Conservation (phyloP, 106 monocot species). For the Dendrobium chrysotoxum region DNA sequence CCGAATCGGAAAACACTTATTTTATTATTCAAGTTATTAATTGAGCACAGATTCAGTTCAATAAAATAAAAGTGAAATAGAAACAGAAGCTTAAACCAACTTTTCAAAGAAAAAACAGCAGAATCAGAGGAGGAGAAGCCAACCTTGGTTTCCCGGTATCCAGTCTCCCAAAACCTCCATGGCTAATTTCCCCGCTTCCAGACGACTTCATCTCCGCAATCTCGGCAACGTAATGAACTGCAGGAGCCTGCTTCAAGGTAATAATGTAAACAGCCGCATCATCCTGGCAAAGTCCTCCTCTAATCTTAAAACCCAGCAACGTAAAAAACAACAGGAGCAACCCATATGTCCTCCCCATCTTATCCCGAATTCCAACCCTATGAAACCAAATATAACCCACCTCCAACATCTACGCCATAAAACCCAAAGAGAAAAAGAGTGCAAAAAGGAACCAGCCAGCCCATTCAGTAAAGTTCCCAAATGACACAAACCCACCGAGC, state of each 20-base stretch:
- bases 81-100: neutral
- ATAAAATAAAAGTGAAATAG: neutral
- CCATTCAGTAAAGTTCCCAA: neutral
- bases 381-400: neutral
- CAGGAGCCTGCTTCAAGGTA: constrained; percentile 80
- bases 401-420: neutral
- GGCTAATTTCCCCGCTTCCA: constrained; percentile 21
- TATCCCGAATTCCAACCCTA: constrained; percentile 8
- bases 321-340: constrained; percentile 19
- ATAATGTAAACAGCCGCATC: constrained; percentile 75
- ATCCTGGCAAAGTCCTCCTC: constrained; percentile 38
- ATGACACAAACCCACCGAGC: neutral
- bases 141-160: constrained; percentile 60
- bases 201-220: constrained; percentile 35
- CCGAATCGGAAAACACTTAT: neutral
- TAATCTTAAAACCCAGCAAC: constrained; percentile 22
- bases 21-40: neutral
- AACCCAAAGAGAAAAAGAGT: neutral
- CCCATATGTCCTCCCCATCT: constrained; percentile 17
- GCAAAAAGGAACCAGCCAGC: neutral
- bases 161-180: constrained; percentile 26
- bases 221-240: constrained; percentile 35
- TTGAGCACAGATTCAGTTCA: neutral
- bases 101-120: neutral
- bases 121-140: neutral